phyloP scores from a whole-genome alignment of 257 asterid species.

The Solanum bulbocastanum region DNA sequence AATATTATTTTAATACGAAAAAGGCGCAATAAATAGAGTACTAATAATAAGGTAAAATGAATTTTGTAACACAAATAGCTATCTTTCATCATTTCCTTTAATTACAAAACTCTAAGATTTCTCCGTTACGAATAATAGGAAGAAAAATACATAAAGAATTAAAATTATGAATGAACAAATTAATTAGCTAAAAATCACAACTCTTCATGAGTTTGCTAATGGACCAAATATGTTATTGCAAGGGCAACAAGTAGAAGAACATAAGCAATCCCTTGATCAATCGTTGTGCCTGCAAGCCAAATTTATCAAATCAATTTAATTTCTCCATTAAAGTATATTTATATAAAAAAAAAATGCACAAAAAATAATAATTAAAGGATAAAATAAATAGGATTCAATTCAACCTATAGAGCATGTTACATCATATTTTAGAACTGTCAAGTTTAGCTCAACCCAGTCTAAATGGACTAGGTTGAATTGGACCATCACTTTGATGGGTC shows the following conservation, averaged over 20 bases:
- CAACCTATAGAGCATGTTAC: not conserved
- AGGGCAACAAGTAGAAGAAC: slow-evolving; percentile 46
- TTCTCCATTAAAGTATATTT: not conserved
- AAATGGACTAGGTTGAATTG: not conserved
- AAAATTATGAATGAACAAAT: not conserved
- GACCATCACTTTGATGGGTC: not conserved
- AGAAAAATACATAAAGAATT: slow-evolving; percentile 5
- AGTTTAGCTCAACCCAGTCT: not conserved
- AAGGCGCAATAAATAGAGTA: not conserved
- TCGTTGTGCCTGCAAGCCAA: slow-evolving; percentile 34
- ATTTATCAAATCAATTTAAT: not conserved
- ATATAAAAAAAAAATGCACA: not conserved
- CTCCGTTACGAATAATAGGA: slow-evolving; percentile 1
- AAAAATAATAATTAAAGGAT: not conserved
- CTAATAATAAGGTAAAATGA: not conserved
- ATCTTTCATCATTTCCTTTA: not conserved
- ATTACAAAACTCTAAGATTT: not conserved
- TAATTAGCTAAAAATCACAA: not conserved
- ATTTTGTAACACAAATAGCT: not conserved
- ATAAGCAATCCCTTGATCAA: slow-evolving; percentile 71
- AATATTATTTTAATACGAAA: too few relatives aligned
- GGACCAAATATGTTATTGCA: slow-evolving; percentile 47
- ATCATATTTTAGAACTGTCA: not conserved
- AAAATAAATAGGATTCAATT: not conserved
- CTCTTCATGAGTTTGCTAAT: not conserved